Evolutionary conservation across 768 basidiomycete species (phyloP), one percentile per base, ranked within the genome.

Genomic region (Tylopilus cervinicoccineus): DNA sequence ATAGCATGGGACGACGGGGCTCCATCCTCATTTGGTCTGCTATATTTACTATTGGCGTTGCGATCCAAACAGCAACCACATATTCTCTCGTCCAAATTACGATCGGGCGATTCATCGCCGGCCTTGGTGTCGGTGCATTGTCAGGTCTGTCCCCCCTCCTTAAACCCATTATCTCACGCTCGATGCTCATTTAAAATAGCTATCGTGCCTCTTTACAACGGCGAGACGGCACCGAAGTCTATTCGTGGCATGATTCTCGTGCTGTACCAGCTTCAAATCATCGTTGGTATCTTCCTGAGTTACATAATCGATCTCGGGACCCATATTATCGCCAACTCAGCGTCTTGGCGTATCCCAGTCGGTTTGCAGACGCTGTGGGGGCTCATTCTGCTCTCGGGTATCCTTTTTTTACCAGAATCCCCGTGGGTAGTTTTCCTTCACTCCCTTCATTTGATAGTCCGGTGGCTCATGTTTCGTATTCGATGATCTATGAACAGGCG

Each of bases 201-300:
- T 28, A 77, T 79, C 43, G 78, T 81, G 6, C 78, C 78, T 60
- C 74, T 88, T 8, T 90, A 88, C 63, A 87, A 85, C 54, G 85
- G 86, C 26, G 86, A 89, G 67, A 84, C 85, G 0, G 78, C 86
- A 0, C 88, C 88, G 0, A 86, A 86, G 59, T 75, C 78, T 2
- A 74, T 88, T 47, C 78, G 88, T 59, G 87, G 86, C 4, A 78
- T 83, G 36, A 63, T 79, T 76, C 69, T 91, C 29, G 85, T 86
- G 10, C 66, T 88, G 14, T 89, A 88, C 61, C 87, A 88, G 59
- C 71, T 88, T 13, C 84, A 86, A 59, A 86, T 88, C 53, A 84
- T 86, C 56, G 65, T 77, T 23, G 84, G 83, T 8, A 71, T 88
- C 44, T 85, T 88, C 69, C 46, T 87, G 60, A 82, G 81, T 51